Evolutionary conservation across 2,329 filamentous ascomycete species (phyloP).

Genomic region (Blastomyces emzantsi): DNA sequence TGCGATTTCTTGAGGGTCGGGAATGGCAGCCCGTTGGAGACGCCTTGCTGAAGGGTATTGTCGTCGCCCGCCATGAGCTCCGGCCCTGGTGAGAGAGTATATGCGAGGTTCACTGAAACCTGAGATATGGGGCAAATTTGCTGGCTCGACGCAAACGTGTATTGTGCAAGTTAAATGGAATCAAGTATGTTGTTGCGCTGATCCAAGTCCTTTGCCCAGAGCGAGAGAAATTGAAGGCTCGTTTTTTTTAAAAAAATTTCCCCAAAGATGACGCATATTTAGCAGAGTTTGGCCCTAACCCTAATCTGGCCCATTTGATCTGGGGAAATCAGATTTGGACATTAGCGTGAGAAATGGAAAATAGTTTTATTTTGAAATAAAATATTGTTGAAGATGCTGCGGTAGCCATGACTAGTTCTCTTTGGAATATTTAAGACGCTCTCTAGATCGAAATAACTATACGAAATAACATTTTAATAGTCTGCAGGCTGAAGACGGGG

Average conservation of each 20-base stretch:
- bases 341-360: not conserved
- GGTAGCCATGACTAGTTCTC: too few relatives aligned
- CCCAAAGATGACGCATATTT: not conserved
- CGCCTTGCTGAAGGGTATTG: conserved; percentile 11
- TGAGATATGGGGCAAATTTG: not conserved
- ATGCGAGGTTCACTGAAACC: not conserved
- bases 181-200: not conserved
- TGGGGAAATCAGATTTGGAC: not conserved
- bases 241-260: not conserved
- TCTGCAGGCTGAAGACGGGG: too few relatives aligned
- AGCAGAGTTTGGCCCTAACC: not conserved
- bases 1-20: conserved; percentile 76
- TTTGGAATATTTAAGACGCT: too few relatives aligned
- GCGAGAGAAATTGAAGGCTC: not conserved
- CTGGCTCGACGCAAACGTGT: not conserved
- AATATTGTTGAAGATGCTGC: not conserved
- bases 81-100: not conserved
- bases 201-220: not conserved
- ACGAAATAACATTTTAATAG: too few relatives aligned
- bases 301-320: not conserved
- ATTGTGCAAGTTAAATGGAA: not conserved
- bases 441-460: too few relatives aligned
- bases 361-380: not conserved
- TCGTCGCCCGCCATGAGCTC: not conserved
- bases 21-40: conserved; percentile 51